Percentiles rank a stretch among this genome's conserved stretches.
These are phyloP conservation scores for Zymoseptoria ardabiliae DNA, from an alignment of 2,329 filamentous ascomycete species.

Conservation along the genomic window DNA sequence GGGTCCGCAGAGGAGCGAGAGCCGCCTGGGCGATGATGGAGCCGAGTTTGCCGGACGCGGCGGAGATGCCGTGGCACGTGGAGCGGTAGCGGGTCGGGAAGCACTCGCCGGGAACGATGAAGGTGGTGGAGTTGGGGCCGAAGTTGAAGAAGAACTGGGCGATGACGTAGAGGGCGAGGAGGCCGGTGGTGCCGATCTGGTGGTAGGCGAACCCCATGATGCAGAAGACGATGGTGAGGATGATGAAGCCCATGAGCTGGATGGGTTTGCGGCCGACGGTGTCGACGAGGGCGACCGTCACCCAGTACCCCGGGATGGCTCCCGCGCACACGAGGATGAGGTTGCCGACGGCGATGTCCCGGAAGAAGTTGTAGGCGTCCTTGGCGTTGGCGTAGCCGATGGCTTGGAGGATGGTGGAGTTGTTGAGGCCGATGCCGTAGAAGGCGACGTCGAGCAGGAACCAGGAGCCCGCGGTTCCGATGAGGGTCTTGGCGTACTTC, in stretches of 20 bases:
- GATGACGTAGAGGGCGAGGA: slow-evolving; percentile 42
- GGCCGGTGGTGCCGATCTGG: slow-evolving; percentile 34
- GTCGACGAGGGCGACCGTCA: slow-evolving; percentile 67
- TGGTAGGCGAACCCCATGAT: slow-evolving; percentile 45
- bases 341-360: slow-evolving; percentile 71
- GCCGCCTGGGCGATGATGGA: slow-evolving; percentile 45
- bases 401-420: slow-evolving; percentile 60
- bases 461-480: slow-evolving; percentile 80
- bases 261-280: slow-evolving; percentile 71
- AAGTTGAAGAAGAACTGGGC: slow-evolving; percentile 50
- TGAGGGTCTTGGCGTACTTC: slow-evolving; percentile 63
- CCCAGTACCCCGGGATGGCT: slow-evolving; percentile 76
- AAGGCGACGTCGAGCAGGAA: slow-evolving; percentile 64
- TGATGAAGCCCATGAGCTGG: slow-evolving; percentile 51
- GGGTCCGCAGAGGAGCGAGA: slow-evolving; percentile 45
- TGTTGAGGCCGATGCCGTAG: slow-evolving; percentile 61
- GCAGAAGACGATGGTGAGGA: slow-evolving; percentile 44
- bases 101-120: slow-evolving; percentile 46
- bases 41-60: slow-evolving; percentile 43
- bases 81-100: slow-evolving; percentile 45
- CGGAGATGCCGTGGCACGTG: slow-evolving; percentile 44
- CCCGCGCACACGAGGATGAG: slow-evolving; percentile 71
- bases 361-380: slow-evolving; percentile 61
- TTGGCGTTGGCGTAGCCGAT: slow-evolving; percentile 63
- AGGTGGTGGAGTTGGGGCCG: slow-evolving; percentile 45